Evolutionary conservation across 192 early-diverging fungal genomes (phyloP).

Genomic region (Coemansia sp.): DNA sequence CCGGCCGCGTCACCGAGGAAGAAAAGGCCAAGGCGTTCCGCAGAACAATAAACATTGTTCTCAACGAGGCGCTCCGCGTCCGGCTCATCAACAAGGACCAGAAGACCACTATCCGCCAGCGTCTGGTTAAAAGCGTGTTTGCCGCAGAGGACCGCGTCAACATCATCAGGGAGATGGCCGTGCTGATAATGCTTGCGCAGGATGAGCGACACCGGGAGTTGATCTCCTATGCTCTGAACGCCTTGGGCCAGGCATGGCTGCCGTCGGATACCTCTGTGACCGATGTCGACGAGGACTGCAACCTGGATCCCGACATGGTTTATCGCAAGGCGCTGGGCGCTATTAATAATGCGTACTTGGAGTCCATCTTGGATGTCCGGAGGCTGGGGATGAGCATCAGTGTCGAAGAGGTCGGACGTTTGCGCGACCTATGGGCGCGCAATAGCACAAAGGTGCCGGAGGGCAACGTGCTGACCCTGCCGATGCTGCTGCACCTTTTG

Average conservation of each 20-base stretch:
- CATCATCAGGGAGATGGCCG: slow-evolving; percentile 39
- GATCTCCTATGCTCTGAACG: slow-evolving; percentile 35
- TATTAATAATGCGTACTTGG: slow-evolving; percentile 43
- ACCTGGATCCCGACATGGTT: slow-evolving; percentile 50
- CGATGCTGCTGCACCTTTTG: slow-evolving; percentile 50
- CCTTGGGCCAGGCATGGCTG: slow-evolving; percentile 34
- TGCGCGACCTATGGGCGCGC: slow-evolving; percentile 43
- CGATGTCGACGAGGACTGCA: slow-evolving; percentile 49
- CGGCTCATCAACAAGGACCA: slow-evolving; percentile 49
- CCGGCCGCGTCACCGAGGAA: slow-evolving; percentile 40
- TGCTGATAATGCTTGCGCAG: slow-evolving; percentile 48
- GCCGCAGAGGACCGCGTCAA: slow-evolving; percentile 44
- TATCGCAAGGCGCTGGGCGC: slow-evolving; percentile 51
- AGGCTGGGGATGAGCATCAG: slow-evolving; percentile 52
- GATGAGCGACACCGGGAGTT: slow-evolving; percentile 41
- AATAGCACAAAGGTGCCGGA: slow-evolving; percentile 36
- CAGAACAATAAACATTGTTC: slow-evolving; percentile 47
- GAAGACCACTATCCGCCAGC: slow-evolving; percentile 43
- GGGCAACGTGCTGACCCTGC: slow-evolving; percentile 38
- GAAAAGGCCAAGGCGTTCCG: slow-evolving; percentile 54
- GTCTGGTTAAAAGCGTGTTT: slow-evolving; percentile 42
- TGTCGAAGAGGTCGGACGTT: slow-evolving; percentile 32
- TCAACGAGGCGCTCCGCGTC: slow-evolving; percentile 53
- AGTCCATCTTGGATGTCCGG: slow-evolving; percentile 47
- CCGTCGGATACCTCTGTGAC: slow-evolving; percentile 33